Evolutionary conservation across 371 early-diverging fungal species (phyloP).

Genomic region (Mortierella sp.): DNA sequence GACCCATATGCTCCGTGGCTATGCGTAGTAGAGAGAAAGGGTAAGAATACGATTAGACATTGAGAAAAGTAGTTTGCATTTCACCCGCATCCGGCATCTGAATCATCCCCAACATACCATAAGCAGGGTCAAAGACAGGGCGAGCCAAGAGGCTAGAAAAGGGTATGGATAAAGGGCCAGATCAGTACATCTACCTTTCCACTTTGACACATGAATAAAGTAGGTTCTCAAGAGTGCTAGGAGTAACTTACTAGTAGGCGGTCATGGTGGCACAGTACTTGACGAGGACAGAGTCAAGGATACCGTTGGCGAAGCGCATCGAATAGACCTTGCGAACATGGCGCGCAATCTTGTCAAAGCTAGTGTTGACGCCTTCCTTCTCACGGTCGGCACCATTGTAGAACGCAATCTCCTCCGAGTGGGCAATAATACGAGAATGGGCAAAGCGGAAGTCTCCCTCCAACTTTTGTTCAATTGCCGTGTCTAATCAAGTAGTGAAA

Average conservation of each 20-base stretch:
- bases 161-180: background rate
- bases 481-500: constrained; percentile 60
- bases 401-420: constrained; percentile 92
- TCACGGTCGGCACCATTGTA: constrained; percentile 86
- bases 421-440: constrained; percentile 86
- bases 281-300: constrained; percentile 87
- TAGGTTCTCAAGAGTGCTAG: background rate
- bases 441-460: constrained; percentile 91
- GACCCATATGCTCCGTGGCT: constrained; percentile 73
- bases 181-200: no score
- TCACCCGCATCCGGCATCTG: background rate
- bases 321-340: constrained; percentile 87
- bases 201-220: no score
- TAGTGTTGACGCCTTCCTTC: constrained; percentile 76
- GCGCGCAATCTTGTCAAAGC: constrained; percentile 78
- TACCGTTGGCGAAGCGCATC: constrained; percentile 83
- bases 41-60: background rate
- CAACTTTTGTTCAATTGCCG: constrained; percentile 82
- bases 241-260: constrained; percentile 78
- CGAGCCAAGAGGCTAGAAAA: constrained; percentile 74
- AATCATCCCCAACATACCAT: constrained; percentile 59
- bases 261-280: constrained; percentile 92
- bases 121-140: constrained; percentile 82
- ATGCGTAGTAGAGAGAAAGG: background rate
- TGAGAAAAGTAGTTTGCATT: background rate